Base-by-base conservation (phyloP, 176 grass and related monocot species). In the Calamus simplicifolius region DNA sequence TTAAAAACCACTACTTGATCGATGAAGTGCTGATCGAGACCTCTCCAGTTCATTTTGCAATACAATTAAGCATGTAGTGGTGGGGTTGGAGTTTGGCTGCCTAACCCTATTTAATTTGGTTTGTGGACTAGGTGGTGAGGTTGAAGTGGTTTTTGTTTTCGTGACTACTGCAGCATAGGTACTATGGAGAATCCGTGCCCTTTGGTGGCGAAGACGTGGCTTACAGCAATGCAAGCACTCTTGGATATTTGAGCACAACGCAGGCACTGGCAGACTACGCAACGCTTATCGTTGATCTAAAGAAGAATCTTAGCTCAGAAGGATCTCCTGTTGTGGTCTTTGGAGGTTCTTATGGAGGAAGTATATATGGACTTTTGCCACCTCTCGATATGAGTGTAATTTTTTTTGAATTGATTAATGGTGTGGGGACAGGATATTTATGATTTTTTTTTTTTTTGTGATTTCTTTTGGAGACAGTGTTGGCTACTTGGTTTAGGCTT, bases 321-420 rank as follows among this genome's bases (percentile, higher is more conserved):
- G 72, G 49, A 5, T 63, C 76, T 1, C 80, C 80, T 16, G 76
- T 83, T 29, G 3, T 88, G 15, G 73, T 73, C 16, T 77, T 88
- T 25, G 85, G 80, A 5, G 85, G 76, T 2, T 88, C 85, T 3
- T 88, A 88, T 18, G 85, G 80, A 23, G 85, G 85, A 66, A 80
- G 79, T 82, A 76, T n/a, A n/a, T n/a, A n/a, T 66, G 79, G 23
- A 15, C 12, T 5, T 6, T 59, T 28, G 8, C 35, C 13, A 23
- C 3, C 5, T 43, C 10, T 43, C 13, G 13, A 43, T 43, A 3
- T 43, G 35, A 3, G 35, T 43, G 10, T 43, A 43, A 43, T 12
- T 43, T 3, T 43, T 43, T 12, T 12, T 43, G n/a, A n/a, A n/a
- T n/a, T 43, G 13, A 10, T 43, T 43, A 43, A 13, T 5, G 35